Base-by-base conservation (phyloP, 2,329 filamentous ascomycete genomes). In the Xylariaceae sp. region DNA sequence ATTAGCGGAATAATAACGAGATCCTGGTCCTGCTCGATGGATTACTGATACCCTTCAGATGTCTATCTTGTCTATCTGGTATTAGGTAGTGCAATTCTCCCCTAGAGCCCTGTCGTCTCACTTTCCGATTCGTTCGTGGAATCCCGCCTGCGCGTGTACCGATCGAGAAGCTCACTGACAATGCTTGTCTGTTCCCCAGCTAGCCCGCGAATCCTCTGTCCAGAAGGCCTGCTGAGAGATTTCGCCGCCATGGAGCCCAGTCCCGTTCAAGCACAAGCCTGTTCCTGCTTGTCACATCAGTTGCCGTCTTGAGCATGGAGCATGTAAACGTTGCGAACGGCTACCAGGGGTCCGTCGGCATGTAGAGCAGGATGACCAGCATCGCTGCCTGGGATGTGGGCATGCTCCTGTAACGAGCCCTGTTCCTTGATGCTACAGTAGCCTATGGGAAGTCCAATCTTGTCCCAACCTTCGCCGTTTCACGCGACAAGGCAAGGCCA, bases 151-250 rank as follows among this genome's bases (percentile, higher is more conserved):
- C 23, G 44, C 54, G 37, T 57, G 53, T 56, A 58, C 62, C 58
- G 58, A 64, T 64, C 58, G 53, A 59, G 63, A 59, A 63, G 63
- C 63, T 65, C 55, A 51, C 39, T 57, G 51, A 5, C 18, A 57
- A 49, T 23, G 23, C 55, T 57, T 34, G 18, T 49, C 41, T 56
- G 44, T 3, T 35, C 53, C 50, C 51, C 41, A 30, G 23, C 23
- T 30, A 30, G 23, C 23, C 5, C 23, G 23, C 23, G 23, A 30
- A 30, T 30, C 23, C 23, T 30, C 23, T 30, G 23, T 30, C 23
- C 23, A 30, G 1, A 30, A 30, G 23, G 4, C 23, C 23, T 30
- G 23, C 23, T 30, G 23, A 30, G 23, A 30, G 23, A 30, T 30
- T 30, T 30, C 23, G 23, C 23, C 23, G 47, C n/a, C 30, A 23